Conservation (phyloP, 805 yeast genomes). For the Kodamaea kaohsiungensis region DNA sequence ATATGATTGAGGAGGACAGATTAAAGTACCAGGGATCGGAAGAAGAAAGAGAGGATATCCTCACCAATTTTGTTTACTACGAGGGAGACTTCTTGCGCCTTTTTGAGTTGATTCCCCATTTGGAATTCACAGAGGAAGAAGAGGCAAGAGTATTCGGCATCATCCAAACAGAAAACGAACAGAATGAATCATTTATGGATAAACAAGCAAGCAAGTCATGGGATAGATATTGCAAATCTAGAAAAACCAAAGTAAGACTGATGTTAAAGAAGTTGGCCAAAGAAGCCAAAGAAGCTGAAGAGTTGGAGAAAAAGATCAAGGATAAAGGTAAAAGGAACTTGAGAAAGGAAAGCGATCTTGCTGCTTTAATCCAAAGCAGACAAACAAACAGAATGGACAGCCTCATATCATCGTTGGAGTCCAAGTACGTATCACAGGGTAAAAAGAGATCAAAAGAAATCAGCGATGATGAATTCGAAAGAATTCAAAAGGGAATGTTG, state of each 20-base stretch:
- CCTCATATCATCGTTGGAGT: slow-evolving; percentile 48
- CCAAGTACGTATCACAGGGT: slow-evolving; percentile 48
- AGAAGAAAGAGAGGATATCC: slow-evolving; percentile 65
- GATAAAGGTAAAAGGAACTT: slow-evolving; percentile 31
- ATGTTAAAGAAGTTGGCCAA: slow-evolving; percentile 53
- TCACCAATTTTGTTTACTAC: slow-evolving; percentile 53
- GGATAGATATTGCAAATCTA: slow-evolving; percentile 50
- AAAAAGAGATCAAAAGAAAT: slow-evolving; percentile 40
- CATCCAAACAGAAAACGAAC: slow-evolving; percentile 35
- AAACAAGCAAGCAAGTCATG: slow-evolving; percentile 41
- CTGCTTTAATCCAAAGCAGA: slow-evolving; percentile 50
- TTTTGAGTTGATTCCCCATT: slow-evolving; percentile 77
- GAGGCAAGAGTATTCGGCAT: slow-evolving; percentile 60
- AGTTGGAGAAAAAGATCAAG: slow-evolving; percentile 40
- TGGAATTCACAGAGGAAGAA: slow-evolving; percentile 59
- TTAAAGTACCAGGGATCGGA: slow-evolving; percentile 58
- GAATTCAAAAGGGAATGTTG: slow-evolving; percentile 36
- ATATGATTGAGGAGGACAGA: slow-evolving; percentile 69
- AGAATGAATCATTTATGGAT: slow-evolving; percentile 38
- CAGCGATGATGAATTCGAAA: slow-evolving; percentile 53
- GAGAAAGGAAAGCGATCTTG: slow-evolving; percentile 42
- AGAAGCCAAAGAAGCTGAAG: slow-evolving; percentile 66
- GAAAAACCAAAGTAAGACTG: slow-evolving; percentile 49
- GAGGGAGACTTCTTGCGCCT: slow-evolving; percentile 70
- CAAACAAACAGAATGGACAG: slow-evolving; percentile 45